These are phyloP conservation scores for Saksenaea oblongispora DNA, from an alignment of 371 early-diverging fungal genomes.

Conservation along the genomic window DNA sequence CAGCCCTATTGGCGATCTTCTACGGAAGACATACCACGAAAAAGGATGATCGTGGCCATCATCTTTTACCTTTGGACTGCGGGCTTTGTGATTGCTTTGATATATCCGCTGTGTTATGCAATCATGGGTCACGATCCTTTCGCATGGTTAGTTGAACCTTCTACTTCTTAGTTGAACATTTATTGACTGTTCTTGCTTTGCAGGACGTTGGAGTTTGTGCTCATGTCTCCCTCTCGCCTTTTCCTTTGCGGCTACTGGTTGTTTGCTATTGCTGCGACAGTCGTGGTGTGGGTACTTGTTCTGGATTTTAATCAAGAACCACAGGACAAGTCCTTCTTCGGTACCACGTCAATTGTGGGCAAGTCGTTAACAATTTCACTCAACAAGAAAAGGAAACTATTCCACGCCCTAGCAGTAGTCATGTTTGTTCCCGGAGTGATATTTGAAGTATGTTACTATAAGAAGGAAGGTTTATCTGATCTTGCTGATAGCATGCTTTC, in stretches of 20 bases:
- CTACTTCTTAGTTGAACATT: no score
- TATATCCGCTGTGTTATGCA: constrained; percentile 50
- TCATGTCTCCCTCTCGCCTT: constrained; percentile 44
- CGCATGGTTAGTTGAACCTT: constrained; percentile 60
- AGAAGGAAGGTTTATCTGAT: neutral
- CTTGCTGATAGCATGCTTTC: constrained; percentile 57
- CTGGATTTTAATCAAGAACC: constrained; percentile 41
- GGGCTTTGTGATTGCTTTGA: constrained; percentile 37
- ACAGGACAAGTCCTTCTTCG: constrained; percentile 19
- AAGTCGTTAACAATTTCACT: constrained; percentile 52
- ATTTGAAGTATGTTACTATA: constrained; percentile 58
- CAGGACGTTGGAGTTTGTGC: constrained; percentile 58
- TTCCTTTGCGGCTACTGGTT: constrained; percentile 65
- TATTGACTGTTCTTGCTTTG: neutral
- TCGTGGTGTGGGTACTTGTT: constrained; percentile 57
- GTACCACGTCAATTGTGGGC: constrained; percentile 16
- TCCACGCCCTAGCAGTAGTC: constrained; percentile 80
- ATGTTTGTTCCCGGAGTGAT: constrained; percentile 88
- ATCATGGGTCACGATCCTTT: constrained; percentile 59
- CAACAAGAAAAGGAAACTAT: constrained; percentile 81
- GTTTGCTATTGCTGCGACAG: constrained; percentile 50
- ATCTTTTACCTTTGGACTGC: constrained; percentile 44
- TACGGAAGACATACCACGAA: constrained; percentile 11
- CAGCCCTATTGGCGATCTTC: constrained; percentile 47
- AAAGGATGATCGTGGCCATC: constrained; percentile 31